These are phyloP conservation scores for Scleroderma citrinum DNA, from an alignment of 768 basidiomycete species.

Conservation along the genomic window DNA sequence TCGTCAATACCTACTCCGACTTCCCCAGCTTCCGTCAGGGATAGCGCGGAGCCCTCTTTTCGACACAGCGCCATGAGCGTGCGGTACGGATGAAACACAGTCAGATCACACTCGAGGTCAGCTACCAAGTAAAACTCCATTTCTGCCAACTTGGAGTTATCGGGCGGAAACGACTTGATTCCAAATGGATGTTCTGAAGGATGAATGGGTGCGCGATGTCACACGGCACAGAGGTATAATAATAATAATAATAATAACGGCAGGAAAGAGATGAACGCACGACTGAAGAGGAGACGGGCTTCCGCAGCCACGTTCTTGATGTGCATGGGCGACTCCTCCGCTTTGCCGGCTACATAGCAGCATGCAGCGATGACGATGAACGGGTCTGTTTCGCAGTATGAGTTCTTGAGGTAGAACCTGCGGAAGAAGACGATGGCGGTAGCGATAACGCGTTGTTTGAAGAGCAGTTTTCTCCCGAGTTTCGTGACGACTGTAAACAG, in stretches of 20 bases:
- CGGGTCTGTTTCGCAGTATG: constrained; percentile 93
- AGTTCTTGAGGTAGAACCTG: constrained; percentile 94
- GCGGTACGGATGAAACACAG: constrained; percentile 93
- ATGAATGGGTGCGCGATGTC: background rate
- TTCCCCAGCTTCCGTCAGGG: constrained; percentile 50
- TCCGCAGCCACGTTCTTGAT: constrained; percentile 90
- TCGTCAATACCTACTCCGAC: constrained; percentile 52
- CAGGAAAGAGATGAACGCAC: constrained; percentile 39
- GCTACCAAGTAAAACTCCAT: constrained; percentile 99
- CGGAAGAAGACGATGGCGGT: constrained; percentile 95
- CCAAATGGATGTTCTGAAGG: constrained; percentile 56
- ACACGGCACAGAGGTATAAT: background rate
- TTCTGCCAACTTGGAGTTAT: constrained; percentile 90
- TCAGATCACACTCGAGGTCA: constrained; percentile 92
- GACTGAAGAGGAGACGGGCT: constrained; percentile 68
- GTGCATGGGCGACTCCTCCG: constrained; percentile 92
- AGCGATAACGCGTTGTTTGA: constrained; percentile 88
- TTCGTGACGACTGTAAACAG: constrained; percentile 65
- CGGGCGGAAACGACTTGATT: constrained; percentile 75
- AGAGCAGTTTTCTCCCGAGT: constrained; percentile 73
- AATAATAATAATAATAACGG: too few species aligned
- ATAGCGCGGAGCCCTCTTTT: constrained; percentile 39
- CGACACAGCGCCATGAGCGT: constrained; percentile 75
- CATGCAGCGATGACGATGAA: constrained; percentile 91
- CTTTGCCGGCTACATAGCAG: constrained; percentile 94